Base-by-base conservation (phyloP, 2,329 filamentous ascomycete genomes). In the Hypoxylon sp. region DNA sequence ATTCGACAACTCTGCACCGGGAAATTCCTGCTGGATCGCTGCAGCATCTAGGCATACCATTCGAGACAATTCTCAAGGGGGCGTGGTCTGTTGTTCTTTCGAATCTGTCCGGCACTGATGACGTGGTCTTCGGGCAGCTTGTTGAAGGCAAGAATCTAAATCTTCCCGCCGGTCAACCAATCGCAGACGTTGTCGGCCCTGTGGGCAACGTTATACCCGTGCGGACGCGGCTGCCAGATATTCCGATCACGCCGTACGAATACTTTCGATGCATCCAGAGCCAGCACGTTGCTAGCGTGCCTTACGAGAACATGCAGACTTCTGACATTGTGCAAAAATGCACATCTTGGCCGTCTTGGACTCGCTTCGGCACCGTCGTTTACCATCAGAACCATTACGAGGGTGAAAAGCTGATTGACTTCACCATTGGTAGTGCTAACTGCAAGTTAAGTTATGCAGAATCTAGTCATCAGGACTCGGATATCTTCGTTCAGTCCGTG, bases 1-100 rank as follows among this genome's bases (percentile, higher is more conserved):
- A 78, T 48, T 76, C 78, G 58, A 81, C 78, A 63, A 82, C 79
- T 0, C 61, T 85, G 7, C 74, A 73, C 2, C 78, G 81, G 58
- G 78, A 78, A 19, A 78, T 83, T 16, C 70, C 80, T 0, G 73
- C 84, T 0, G 79, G 78, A 5, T 78, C 81, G 8, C 72, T 84
- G 3, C 70, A 78, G 6, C 80, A 80, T 34, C 75, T 84, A 2
- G 81, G 80, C 7, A 79, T 86, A 62, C 78, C 80, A 0, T 84
- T 85, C 37, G 83, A 85, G 62, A 82, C 84, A 0, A 80, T 88
- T 2, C 78, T 88, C 32, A 87, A 87, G 72, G 82, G 85, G 0
- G 86, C 86, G 0, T 89, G 87, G 86, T 83, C 85, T 0, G 81
- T 85, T 63, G 81, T 85, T 0, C 79, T 89, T 5, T 83, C 84